phyloP scores from a whole-genome alignment of 257 asterid species.

The Scutellaria minor region DNA sequence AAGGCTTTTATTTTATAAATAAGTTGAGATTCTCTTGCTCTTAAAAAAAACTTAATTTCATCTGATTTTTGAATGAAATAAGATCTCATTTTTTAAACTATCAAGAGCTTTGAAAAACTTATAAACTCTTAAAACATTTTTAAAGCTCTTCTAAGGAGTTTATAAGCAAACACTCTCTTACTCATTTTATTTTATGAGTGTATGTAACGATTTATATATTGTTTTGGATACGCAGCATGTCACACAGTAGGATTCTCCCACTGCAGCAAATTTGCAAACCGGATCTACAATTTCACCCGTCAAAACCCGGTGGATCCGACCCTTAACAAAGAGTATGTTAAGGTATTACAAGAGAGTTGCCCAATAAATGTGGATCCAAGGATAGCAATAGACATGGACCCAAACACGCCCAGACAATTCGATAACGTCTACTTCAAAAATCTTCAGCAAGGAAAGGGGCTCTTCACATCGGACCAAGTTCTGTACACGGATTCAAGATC shows the following conservation, averaged over 20 bases:
- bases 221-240: constrained; percentile 48
- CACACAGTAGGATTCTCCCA: constrained; percentile 91
- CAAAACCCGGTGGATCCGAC: constrained; percentile 69
- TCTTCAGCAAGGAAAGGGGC: constrained; percentile 72
- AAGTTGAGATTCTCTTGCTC: no score
- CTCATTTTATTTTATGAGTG: no score
- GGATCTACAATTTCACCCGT: constrained; percentile 67
- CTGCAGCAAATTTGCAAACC: constrained; percentile 67
- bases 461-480: constrained; percentile 85
- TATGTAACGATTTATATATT: background rate
- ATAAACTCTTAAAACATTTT: no score
- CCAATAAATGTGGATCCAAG: constrained; percentile 63
- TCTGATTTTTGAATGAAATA: no score
- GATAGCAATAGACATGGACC: constrained; percentile 81
- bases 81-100: no score
- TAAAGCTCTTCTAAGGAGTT: no score
- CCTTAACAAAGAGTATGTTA: constrained; percentile 63
- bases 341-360: constrained; percentile 58
- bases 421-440: constrained; percentile 71
- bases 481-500: constrained; percentile 70
- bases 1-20: no score
- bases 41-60: no score
- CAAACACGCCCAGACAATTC: constrained; percentile 62
- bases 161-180: no score
- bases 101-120: no score